Evolutionary conservation across 768 basidiomycete genomes (phyloP).

Genomic region (Macrolepiota albuminosa): DNA sequence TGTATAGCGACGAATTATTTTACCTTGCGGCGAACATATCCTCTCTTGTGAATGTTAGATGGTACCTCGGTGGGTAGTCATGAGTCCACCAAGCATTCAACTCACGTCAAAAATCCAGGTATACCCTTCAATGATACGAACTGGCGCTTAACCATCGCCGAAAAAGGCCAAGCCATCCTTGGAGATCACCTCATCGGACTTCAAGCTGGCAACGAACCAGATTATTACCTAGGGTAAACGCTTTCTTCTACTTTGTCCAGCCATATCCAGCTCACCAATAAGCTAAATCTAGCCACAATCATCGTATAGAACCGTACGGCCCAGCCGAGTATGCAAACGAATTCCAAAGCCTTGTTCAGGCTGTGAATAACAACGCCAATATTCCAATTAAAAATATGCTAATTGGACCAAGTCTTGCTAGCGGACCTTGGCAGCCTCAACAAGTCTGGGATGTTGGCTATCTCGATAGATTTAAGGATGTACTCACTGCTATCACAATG

Average conservation of each 20-base stretch:
- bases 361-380: conserved; percentile 29
- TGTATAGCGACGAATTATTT: conserved; percentile 62
- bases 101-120: conserved; percentile 16
- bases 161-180: conserved; percentile 54
- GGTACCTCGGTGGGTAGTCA: conserved; percentile 48
- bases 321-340: conserved; percentile 46
- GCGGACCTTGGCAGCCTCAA: conserved; percentile 44
- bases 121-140: conserved; percentile 68
- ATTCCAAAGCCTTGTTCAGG: conserved; percentile 36
- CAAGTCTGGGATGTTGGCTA: conserved; percentile 48
- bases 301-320: conserved; percentile 21
- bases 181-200: conserved; percentile 63
- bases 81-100: background rate
- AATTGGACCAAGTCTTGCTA: conserved; percentile 61
- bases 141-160: conserved; percentile 50
- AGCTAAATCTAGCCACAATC: conserved; percentile 15
- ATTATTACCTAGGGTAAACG: conserved; percentile 50
- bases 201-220: conserved; percentile 76
- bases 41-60: conserved; percentile 51
- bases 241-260: background rate
- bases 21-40: conserved; percentile 61
- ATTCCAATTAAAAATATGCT: conserved; percentile 39
- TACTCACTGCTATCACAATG: conserved; percentile 43
- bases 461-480: conserved; percentile 34
- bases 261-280: background rate